Conservation (phyloP, 768 basidiomycete genomes). For the Phlebiopsis flavidoalba region DNA sequence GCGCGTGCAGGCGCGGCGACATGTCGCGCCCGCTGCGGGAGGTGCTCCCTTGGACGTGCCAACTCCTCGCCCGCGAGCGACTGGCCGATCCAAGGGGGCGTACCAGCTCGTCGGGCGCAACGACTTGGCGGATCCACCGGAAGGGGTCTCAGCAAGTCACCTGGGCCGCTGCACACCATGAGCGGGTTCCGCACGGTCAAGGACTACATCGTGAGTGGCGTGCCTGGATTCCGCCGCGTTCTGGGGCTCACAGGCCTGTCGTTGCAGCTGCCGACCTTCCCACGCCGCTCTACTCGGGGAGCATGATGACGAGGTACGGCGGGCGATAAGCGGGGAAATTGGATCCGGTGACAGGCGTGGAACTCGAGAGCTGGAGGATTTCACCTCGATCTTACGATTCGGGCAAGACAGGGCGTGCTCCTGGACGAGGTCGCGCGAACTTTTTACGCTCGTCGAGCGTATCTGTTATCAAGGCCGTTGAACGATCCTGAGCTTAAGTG, state of each 20-base stretch:
- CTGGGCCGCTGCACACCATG: slow-evolving; percentile 38
- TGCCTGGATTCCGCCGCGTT: too few species aligned
- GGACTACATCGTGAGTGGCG: slow-evolving; percentile 47
- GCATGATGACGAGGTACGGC: slow-evolving; percentile 43
- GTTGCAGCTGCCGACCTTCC: slow-evolving; percentile 43
- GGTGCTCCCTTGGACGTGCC: slow-evolving; percentile 79
- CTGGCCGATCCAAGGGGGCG: slow-evolving; percentile 66
- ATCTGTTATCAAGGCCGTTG: slow-evolving; percentile 56
- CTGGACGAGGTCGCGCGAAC: slow-evolving; percentile 86
- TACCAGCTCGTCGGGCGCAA: slow-evolving; percentile 69
- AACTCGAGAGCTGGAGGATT: slow-evolving; percentile 65
- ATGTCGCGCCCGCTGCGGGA: slow-evolving; percentile 82
- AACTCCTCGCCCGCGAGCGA: slow-evolving; percentile 68
- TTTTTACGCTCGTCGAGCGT: slow-evolving; percentile 81
- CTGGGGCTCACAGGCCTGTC: not conserved
- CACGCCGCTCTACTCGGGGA: slow-evolving; percentile 47
- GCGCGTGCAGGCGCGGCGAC: too few species aligned
- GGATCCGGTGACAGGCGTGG: slow-evolving; percentile 64
- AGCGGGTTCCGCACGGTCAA: slow-evolving; percentile 55
- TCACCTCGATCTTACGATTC: slow-evolving; percentile 82
- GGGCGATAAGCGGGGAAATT: slow-evolving; percentile 47
- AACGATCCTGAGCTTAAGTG: slow-evolving; percentile 70
- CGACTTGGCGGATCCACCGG: slow-evolving; percentile 76
- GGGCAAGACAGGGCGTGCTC: slow-evolving; percentile 84
- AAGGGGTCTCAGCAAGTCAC: slow-evolving; percentile 43